Conservation (phyloP, 768 basidiomycete species). For the Boletus edulis region DNA sequence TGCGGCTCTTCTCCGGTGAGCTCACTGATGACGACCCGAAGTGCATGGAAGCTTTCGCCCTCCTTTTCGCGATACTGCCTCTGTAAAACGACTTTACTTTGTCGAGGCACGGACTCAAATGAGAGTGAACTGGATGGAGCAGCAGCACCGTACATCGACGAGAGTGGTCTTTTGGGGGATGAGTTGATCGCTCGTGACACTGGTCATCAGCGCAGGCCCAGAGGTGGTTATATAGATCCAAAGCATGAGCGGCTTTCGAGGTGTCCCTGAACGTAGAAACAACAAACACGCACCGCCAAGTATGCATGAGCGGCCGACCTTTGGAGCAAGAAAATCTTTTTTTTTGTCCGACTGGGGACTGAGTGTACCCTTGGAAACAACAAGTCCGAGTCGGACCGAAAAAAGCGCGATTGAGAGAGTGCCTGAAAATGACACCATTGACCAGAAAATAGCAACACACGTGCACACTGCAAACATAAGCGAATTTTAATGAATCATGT, state of each 20-base stretch:
- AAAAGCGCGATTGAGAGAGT: too few relatives aligned
- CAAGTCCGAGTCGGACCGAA: too few relatives aligned
- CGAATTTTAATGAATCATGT: not conserved
- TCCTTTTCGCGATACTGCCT: constrained; percentile 23
- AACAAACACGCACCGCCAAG: constrained; percentile 1
- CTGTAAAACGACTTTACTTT: constrained; percentile 14
- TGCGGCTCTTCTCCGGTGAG: constrained; percentile 14
- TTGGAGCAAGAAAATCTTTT: too few relatives aligned
- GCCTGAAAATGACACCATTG: too few relatives aligned
- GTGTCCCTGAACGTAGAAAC: not conserved
- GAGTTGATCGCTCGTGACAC: not conserved
- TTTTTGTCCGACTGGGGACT: too few relatives aligned
- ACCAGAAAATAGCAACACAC: not conserved
- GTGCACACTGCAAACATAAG: not conserved
- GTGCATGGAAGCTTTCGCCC: constrained; percentile 18
- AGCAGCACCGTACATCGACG: not conserved
- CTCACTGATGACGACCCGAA: constrained; percentile 16
- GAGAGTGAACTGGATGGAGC: not conserved
- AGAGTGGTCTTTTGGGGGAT: not conserved
- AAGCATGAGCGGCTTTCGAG: not conserved
- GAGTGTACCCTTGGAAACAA: too few relatives aligned
- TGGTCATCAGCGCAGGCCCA: not conserved
- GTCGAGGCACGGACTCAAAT: not conserved
- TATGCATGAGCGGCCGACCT: not conserved
- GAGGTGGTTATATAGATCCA: constrained; percentile 8